A percentile compares a stretch with the other conserved stretches of the same genome.
These are phyloP conservation scores for Gonium pectorale DNA, from an alignment of 139 green algal species.

Conservation along the genomic window DNA sequence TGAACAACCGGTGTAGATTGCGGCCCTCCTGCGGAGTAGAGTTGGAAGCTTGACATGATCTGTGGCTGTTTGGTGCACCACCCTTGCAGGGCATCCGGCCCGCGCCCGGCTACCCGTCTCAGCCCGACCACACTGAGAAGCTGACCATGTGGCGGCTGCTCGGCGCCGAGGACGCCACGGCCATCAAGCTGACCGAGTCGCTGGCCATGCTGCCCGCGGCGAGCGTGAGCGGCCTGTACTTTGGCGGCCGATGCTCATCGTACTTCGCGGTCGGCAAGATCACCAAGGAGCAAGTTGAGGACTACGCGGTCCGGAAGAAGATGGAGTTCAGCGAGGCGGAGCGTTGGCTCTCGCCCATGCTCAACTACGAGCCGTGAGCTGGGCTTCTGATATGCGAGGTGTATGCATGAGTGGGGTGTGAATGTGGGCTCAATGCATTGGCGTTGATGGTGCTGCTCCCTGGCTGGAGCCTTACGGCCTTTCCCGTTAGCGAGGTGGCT, in stretches of 20 bases:
- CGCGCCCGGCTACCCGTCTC: constrained; percentile 97
- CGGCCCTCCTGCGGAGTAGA: too few species aligned
- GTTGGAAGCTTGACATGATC: too few species aligned
- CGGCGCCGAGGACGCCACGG: constrained; percentile 81
- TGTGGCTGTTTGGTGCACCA: too few species aligned
- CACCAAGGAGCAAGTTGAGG: constrained; percentile 88
- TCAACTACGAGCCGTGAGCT: constrained; percentile 91
- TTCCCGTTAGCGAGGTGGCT: too few species aligned
- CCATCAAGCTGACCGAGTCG: constrained; percentile 94
- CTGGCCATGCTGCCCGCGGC: constrained; percentile 97
- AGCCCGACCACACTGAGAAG: constrained; percentile 99
- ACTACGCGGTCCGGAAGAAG: constrained; percentile 94
- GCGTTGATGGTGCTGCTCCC: too few species aligned
- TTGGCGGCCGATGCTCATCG: constrained; percentile 80
- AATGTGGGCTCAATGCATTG: too few species aligned
- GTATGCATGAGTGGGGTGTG: too few species aligned
- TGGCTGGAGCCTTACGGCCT: too few species aligned
- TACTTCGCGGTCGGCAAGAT: constrained; percentile 99
- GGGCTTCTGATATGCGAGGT: too few species aligned
- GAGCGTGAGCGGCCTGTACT: constrained; percentile 95
- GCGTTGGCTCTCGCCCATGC: constrained; percentile 90
- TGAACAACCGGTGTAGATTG: too few species aligned
- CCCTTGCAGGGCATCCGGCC: constrained; percentile 95
- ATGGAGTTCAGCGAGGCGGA: constrained; percentile 86
- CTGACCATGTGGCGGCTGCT: constrained; percentile 96